phyloP scores from a whole-genome alignment of 805 yeast genomes.

The Wickerhamiella spandovensis region DNA sequence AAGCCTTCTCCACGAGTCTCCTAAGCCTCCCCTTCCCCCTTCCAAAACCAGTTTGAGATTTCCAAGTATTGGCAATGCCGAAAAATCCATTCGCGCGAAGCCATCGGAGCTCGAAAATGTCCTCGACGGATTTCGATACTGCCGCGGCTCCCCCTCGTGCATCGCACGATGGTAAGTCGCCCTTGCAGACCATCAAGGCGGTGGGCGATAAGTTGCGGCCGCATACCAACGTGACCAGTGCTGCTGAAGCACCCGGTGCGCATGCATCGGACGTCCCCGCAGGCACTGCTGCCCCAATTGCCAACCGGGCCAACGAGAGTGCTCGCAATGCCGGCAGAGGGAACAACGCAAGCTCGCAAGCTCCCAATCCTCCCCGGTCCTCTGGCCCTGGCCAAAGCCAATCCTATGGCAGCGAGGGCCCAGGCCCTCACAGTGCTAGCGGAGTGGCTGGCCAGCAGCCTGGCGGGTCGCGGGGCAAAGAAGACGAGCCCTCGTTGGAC shows the following conservation, averaged over 20 bases:
- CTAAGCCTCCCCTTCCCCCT: neutral
- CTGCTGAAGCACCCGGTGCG: conserved; percentile 20
- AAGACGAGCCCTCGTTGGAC: conserved; percentile 3
- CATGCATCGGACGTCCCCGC: conserved; percentile 15
- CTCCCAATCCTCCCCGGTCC: neutral
- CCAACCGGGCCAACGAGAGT: conserved; percentile 16
- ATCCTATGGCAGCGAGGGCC: neutral
- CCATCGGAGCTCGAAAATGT: neutral
- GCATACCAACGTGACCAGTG: conserved; percentile 20
- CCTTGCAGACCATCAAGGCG: conserved; percentile 12
- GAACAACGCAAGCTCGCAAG: neutral
- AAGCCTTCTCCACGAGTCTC: neutral
- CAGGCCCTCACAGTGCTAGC: neutral
- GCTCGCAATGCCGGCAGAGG: conserved; percentile 19
- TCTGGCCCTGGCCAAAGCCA: neutral
- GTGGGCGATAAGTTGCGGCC: conserved; percentile 17
- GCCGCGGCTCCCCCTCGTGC: neutral
- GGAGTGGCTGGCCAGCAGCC: neutral
- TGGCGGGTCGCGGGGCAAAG: neutral
- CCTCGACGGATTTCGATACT: neutral
- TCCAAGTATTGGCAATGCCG: neutral
- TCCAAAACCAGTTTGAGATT: neutral
- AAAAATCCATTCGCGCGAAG: neutral
- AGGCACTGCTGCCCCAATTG: conserved; percentile 22
- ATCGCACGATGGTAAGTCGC: conserved; percentile 5